Base-by-base conservation (phyloP, 805 yeast genomes). In the Lipomyces starkeyi region DNA sequence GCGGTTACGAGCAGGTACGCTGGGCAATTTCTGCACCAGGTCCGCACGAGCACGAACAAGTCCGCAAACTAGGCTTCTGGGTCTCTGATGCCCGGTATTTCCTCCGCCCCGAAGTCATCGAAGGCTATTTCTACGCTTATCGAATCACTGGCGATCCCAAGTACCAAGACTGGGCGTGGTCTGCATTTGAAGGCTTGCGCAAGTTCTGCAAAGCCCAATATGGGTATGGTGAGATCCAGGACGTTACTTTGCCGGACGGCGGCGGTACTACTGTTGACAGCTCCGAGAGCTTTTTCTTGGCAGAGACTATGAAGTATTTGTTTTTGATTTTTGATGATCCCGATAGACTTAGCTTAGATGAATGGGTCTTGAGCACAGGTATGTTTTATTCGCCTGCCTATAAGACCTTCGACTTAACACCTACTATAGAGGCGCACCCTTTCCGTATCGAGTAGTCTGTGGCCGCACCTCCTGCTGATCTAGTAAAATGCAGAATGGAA, bases 301-400 rank as follows among this genome's bases (percentile, higher is more conserved):
- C 86, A 34, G 86, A 84, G 73, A 85, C 87, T 35, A 75, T 86
- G 73, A 86, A 86, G 72, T 85, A 84, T 71, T 81, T 81, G 66
- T 84, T 80, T 70, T 74, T 84, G 60, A 75, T 84, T 57, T 84
- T 83, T 68, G 82, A 81, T 59, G 84, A 82, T 55, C 72, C 73
- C 14, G 62, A 62, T 71, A 73, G 34, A 68, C 76, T 43, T 74
- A 76, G 22, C 75, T 76, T 83, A 56, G 85, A 84, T 71, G 84
- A 84, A 40, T 84, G 80, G 77, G 81, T 85, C 1, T 80, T 80
- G 62, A 84, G 63, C 17, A 64, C 71, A 20, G 71, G 71, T 64
- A 64, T 25, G 65, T 53, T 13, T 22, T 20, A 17, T n/a, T 27
- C 52, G 52, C 47, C 49, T 29, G 34, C 35, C 57, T 56, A 13